A percentile compares a stretch with the other conserved stretches of the same genome.
Evolutionary conservation across 2,329 filamentous ascomycete genomes (phyloP).

Genomic region (Colletotrichum sidae): DNA sequence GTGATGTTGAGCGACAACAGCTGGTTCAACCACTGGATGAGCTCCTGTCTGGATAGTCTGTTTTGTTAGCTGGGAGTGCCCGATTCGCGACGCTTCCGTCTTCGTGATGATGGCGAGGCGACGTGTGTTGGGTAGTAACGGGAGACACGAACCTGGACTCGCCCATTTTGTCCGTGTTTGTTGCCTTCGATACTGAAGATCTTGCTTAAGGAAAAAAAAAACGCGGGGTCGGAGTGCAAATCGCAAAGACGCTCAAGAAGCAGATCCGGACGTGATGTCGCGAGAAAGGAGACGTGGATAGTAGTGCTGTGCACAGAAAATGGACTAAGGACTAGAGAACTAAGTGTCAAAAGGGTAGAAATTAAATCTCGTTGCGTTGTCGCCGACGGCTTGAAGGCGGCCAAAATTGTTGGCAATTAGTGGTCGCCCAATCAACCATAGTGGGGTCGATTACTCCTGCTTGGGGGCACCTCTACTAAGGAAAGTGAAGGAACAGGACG

Average conservation of each 20-base stretch:
- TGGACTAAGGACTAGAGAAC: conserved; percentile 30
- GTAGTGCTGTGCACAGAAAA: conserved; percentile 11
- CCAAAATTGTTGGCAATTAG: conserved; percentile 39
- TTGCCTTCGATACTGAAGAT: conserved; percentile 5
- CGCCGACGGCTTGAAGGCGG: conserved; percentile 38
- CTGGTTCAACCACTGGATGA: conserved; percentile 96
- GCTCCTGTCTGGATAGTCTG: conserved; percentile 80
- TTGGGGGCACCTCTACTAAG: neutral
- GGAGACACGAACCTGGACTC: conserved; percentile 66
- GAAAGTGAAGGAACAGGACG: too few relatives aligned
- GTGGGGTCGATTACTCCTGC: conserved; percentile 39
- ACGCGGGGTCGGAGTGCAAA: conserved; percentile 22
- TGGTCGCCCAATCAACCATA: conserved; percentile 55
- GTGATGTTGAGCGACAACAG: conserved; percentile 97
- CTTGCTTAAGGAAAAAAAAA: neutral
- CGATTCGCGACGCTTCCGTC: conserved; percentile 12
- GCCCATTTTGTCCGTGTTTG: conserved; percentile 62
- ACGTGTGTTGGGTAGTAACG: conserved; percentile 19
- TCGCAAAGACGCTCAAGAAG: conserved; percentile 31
- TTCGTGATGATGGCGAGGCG: neutral
- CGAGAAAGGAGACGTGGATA: conserved; percentile 31
- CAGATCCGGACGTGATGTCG: conserved; percentile 21
- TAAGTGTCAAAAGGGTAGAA: conserved; percentile 37
- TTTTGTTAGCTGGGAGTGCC: conserved; percentile 39
- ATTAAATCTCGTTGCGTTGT: conserved; percentile 42